A percentile compares a stretch with the other conserved stretches of the same genome.
Conservation (phyloP, 75 land plant species). For the Sequoia sempervirens region DNA sequence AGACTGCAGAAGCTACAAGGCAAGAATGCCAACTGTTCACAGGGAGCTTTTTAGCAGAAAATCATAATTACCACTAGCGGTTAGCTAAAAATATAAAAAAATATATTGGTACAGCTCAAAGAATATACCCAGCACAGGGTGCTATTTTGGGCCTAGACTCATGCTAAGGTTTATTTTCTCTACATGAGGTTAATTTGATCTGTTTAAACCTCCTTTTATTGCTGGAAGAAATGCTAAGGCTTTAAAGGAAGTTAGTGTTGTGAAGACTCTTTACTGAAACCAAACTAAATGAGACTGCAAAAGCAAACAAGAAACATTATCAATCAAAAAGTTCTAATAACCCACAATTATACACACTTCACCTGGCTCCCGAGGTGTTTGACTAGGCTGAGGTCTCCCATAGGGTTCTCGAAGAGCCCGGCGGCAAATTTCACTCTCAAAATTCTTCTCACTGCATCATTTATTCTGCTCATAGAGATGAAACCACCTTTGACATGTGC, state of each 20-base stretch:
- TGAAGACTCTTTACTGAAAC: background rate
- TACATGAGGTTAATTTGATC: too few species aligned
- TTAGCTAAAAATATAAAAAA: too few species aligned
- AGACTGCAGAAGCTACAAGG: too few species aligned
- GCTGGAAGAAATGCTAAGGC: background rate
- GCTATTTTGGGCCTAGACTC: too few species aligned
- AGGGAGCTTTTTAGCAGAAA: too few species aligned
- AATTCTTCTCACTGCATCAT: slow-evolving; percentile 65
- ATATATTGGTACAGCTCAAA: too few species aligned
- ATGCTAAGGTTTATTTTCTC: too few species aligned
- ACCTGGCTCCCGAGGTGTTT: slow-evolving; percentile 34
- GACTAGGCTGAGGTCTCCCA: slow-evolving; percentile 25
- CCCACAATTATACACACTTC: background rate
- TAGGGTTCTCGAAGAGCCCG: slow-evolving; percentile 65
- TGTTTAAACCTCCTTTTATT: too few species aligned
- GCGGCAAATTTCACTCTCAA: slow-evolving; percentile 49
- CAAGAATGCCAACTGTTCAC: too few species aligned
- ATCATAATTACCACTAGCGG: too few species aligned
- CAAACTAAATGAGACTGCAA: background rate
- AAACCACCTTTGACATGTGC: slow-evolving; percentile 24
- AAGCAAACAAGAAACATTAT: background rate
- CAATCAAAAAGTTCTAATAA: background rate
- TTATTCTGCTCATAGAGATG: slow-evolving; percentile 43
- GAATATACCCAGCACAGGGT: too few species aligned
- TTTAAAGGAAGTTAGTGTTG: background rate